These are phyloP conservation scores for Jatropha curcas DNA, from an alignment of 345 rosid species.

Conservation along the genomic window DNA sequence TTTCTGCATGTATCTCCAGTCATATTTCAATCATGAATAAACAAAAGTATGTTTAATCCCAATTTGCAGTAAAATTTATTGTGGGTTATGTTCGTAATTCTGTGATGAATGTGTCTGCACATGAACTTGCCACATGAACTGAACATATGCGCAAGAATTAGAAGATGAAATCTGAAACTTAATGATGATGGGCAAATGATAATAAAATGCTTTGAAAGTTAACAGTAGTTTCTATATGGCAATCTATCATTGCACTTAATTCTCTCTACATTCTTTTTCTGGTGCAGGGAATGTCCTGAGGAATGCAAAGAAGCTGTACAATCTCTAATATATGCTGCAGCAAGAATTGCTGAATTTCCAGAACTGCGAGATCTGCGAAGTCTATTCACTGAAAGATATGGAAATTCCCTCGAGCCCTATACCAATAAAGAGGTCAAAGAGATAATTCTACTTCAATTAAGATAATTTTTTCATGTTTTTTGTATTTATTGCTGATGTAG, in stretches of 20 bases:
- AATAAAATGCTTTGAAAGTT: too few species aligned
- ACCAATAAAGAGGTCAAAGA: conserved; percentile 57
- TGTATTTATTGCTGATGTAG: conserved; percentile 8
- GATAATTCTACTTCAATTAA: not conserved
- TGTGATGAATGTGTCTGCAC: too few species aligned
- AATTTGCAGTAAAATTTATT: not conserved
- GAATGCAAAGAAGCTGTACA: conserved; percentile 77
- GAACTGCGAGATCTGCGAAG: conserved; percentile 73
- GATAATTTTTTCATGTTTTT: not conserved
- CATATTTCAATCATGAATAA: conserved; percentile 60
- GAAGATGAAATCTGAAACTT: too few species aligned
- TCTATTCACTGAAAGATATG: conserved; percentile 61
- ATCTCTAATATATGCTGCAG: conserved; percentile 79
- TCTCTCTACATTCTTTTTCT: not conserved
- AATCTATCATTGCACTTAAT: not conserved
- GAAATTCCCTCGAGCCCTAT: conserved; percentile 46
- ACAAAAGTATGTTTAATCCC: conserved; percentile 44
- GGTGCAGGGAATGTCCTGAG: conserved; percentile 75
- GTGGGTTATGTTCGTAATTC: not conserved
- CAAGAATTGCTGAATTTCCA: conserved; percentile 80
- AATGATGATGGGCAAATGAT: too few species aligned
- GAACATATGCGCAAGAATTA: too few species aligned
- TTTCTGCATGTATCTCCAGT: conserved; percentile 43
- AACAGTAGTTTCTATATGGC: too few species aligned
- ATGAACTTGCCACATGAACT: too few species aligned